Conservation (phyloP, 139 green algal genomes). For the Auxenochlorella protothecoides region DNA sequence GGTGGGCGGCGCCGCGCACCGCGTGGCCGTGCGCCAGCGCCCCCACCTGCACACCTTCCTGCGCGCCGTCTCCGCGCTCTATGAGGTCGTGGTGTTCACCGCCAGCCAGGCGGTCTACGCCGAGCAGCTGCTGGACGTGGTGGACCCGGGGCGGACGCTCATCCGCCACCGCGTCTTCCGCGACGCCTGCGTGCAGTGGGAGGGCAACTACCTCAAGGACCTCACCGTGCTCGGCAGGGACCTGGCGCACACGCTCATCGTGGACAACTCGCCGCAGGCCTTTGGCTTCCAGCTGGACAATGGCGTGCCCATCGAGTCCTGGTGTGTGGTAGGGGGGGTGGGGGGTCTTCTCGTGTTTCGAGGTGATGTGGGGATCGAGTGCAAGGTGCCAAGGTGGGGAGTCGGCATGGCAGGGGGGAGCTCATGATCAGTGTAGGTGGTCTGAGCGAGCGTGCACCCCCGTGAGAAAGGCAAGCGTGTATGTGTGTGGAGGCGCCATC, state of each 20-base stretch:
- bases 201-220: slow-evolving; percentile 91
- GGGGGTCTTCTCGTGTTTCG: background rate
- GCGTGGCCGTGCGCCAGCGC: slow-evolving; percentile 12
- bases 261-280: slow-evolving; percentile 67
- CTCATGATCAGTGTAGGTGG: too few species aligned
- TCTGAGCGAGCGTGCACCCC: too few species aligned
- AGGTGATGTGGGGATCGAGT: too few species aligned
- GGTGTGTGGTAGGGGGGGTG: slow-evolving; percentile 13
- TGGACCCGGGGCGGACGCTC: slow-evolving; percentile 55
- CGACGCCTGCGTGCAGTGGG: slow-evolving; percentile 84
- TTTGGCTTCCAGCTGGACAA: slow-evolving; percentile 87
- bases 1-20: slow-evolving; percentile 31
- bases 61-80: slow-evolving; percentile 48
- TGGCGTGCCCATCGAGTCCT: slow-evolving; percentile 90
- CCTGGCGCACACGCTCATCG: slow-evolving; percentile 73
- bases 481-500: too few species aligned
- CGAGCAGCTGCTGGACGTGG: slow-evolving; percentile 67
- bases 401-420: background rate
- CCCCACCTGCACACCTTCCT: slow-evolving; percentile 65
- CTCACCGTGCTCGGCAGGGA: slow-evolving; percentile 77
- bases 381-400: too few species aligned
- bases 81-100: slow-evolving; percentile 81
- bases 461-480: too few species aligned
- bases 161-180: slow-evolving; percentile 85
- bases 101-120: slow-evolving; percentile 65